phyloP scores from a whole-genome alignment of 2,329 filamentous ascomycete genomes.

The Fusarium cicatricum region DNA sequence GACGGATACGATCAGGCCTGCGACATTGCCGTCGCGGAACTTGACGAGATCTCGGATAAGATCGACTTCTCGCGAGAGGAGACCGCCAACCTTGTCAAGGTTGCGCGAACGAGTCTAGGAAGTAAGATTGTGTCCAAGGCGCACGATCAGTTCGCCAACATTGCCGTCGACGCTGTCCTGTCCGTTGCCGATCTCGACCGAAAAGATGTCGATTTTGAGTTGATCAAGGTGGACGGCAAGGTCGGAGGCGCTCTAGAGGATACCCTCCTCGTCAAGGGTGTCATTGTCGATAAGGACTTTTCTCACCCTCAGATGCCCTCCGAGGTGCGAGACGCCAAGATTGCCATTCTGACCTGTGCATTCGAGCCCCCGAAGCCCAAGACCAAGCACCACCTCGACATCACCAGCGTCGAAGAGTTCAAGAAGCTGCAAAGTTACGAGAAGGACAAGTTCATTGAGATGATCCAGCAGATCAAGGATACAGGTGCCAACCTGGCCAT shows the following conservation, averaged over 20 bases:
- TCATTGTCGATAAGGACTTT: conserved; percentile 99
- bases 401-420: conserved; percentile 96
- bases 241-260: conserved; percentile 94
- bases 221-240: conserved; percentile 99
- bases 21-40: conserved; percentile 91
- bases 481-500: conserved; percentile 97
- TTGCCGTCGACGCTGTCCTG: conserved; percentile 95
- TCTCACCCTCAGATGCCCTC: conserved; percentile 99
- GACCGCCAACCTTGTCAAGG: conserved; percentile 88
- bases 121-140: conserved; percentile 99
- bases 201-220: conserved; percentile 97
- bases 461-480: conserved; percentile 98
- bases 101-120: conserved; percentile 93
- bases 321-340: conserved; percentile 93
- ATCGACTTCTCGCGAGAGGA: conserved; percentile 85
- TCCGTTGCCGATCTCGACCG: conserved; percentile 95
- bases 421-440: conserved; percentile 98
- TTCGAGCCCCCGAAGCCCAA: conserved; percentile 99
- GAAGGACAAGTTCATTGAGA: conserved; percentile 94
- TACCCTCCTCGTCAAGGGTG: conserved; percentile 92
- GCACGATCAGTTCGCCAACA: conserved; percentile 97
- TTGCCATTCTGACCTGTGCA: conserved; percentile 96
- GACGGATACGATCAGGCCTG: conserved; percentile 98
- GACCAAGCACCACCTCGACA: conserved; percentile 99
- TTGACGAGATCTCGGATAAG: conserved; percentile 91